Evolutionary conservation across 352 stramenopile species (phyloP), one percentile per base, ranked within the genome.

Genomic region (Globisporangium okanoganense): DNA sequence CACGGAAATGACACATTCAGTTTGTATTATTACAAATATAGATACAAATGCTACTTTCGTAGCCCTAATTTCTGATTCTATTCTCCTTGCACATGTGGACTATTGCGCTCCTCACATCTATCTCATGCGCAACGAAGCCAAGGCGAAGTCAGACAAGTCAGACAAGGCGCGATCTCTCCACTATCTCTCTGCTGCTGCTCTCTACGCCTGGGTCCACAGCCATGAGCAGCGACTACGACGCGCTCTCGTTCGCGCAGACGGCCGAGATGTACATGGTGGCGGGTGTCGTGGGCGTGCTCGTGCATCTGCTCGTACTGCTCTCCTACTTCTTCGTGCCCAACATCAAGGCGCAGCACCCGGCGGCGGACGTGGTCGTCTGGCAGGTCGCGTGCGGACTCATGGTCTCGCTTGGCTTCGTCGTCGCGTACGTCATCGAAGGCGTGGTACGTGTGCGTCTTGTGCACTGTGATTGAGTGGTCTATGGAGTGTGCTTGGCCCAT

Each of bases 291-390:
- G 83, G 83, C 29, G 41, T 72, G 5, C 58, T 86, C 20, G 48
- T 87, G 16, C 82, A 95, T 52, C 65, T 90, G 48, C 59, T 90
- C 43, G 64, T 92, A 12, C 62, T 95, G 38, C 64, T 80, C 20
- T 92, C 85, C 10, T 95, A 85, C 55, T 71, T 90, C 35, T 65
- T 87, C 27, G 70, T 92, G 44, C 82, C 85, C 14, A 88, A 77
- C 58, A 85, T 95, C 69, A 85, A 85, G 47, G 78, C 79, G 58
- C 85, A 95, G 52, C 85, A 95, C 60, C 85, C 85, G 25, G 82
- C 81, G 12, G 85, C 82, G 2, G 61, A 83, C 38, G 71, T 95
- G 59, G 78, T 95, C n/a, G 66, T 88, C 59, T 95, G 83, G 83
- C 85, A 95, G 40, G 82, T 83, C 25, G 64, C 73, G 43, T 90